Evolutionary conservation across 2,329 filamentous ascomycete species (phyloP), one percentile per base, ranked within the genome.

Genomic region (Verticillium longisporum): DNA sequence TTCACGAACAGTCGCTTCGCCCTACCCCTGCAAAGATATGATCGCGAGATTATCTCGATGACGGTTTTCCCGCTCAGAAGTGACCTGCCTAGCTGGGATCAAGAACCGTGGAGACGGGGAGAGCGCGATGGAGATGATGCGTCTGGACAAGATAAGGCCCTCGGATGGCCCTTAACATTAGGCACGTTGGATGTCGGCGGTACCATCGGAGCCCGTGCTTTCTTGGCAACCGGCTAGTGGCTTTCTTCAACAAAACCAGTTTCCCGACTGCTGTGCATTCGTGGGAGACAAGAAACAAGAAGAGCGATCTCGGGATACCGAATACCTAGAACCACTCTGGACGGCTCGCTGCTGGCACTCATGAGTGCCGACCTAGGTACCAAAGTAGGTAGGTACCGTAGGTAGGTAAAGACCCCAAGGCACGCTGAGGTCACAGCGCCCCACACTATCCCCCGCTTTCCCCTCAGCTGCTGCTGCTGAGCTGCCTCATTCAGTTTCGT

Each of bases 401-500:
- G 18, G 18, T 26, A 26, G 26, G 26, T 26, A 26, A 26, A 26
- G 26, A 26, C 26, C 26, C 26, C 26, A 26, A 26, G 26, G 26
- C 4, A 26, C 26, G 26, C 26, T 26, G 45, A 13, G 21, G 21
- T 50, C 45, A 10, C 11, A 10, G n/a, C 7, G 45, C 55, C 55
- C 55, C 32, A 21, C 18, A 15, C 34, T n/a, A 34, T n/a, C 7
- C 62, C 60, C 63, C 62, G 58, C 62, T 65, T 63, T 62, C 62
- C 63, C 60, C 63, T 63, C 63, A 62, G 31, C 50, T 21, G n/a
- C 3, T 32, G 38, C 57, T 60, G 33, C 58, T 56, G 45, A 64
- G 56, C 62, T 65, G 62, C 63, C 63, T 63, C 33, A 57, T 65
- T 26, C 31, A 63, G 63, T 61, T 61, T 65, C 63, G 63, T 65